Base-by-base conservation (phyloP, 805 yeast genomes). In the Kodamaea lidongshanica region DNA sequence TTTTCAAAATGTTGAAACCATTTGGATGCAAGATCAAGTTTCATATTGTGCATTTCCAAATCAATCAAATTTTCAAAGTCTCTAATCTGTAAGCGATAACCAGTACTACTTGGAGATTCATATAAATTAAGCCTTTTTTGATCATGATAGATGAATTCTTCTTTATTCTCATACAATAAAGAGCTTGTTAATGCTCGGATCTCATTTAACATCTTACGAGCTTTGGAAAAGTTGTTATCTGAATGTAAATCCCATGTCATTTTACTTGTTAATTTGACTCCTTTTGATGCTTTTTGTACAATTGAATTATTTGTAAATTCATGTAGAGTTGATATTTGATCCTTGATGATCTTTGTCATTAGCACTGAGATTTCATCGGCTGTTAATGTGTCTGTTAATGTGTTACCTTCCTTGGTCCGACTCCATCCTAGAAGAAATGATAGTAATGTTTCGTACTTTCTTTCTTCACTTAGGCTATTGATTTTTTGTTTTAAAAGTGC, bases 1-100 rank as follows among this genome's bases (percentile, higher is more conserved):
- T 31, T 19, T 29, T 59, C 58, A 35, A 62, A 52, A 27, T 50
- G 42, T 28, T 45, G 50, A 34, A 61, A 58, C 68, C 69, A 64
- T 30, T 47, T 48, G 4, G 58, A 45, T 3, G 65, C 68, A 40
- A 63, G 50, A 42, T 64, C 70, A 21, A 56, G 36, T 34, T 61
- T 63, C n/a, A 35, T 38, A 42, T 58, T 62, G 31, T 43, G 37
- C 29, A 54, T 41, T 38, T 64, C 70, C 30, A 63, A 42, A 24
- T 29, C 12, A 12, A 63, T 52, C 36, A 65, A 45, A 41, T 60
- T 64, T 36, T 64, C 69, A 38, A 50, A 61, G 42, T 65, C 70
- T 3, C 34, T 32, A 2, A 44, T 35, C 3, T 38, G 30, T 16
- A 58, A 36, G 18, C 29, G 31, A 27, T 43, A 43, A 2, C 43